Conservation (phyloP, 257 asterid species). For the Penstemon newberryi region DNA sequence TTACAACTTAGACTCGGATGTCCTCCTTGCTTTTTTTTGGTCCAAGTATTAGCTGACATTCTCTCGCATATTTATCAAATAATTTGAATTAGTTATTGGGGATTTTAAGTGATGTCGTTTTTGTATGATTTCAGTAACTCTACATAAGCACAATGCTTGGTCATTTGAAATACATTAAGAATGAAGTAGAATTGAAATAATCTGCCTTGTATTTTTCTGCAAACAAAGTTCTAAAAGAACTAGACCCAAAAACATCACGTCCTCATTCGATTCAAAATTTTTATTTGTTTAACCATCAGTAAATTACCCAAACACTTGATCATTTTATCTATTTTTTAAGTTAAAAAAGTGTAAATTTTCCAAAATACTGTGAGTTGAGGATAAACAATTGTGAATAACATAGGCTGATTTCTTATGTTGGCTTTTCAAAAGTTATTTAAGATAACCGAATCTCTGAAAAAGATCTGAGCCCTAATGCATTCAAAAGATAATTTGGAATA, state of each 20-base stretch:
- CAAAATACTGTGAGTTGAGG: background rate
- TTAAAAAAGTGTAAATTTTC: background rate
- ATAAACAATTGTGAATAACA: background rate
- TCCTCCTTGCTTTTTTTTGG: background rate
- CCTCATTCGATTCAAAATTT: background rate
- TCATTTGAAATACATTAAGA: background rate
- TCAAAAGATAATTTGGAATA: background rate
- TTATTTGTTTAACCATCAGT: conserved; percentile 1
- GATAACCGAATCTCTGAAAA: background rate
- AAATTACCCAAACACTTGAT: background rate
- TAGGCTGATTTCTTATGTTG: conserved; percentile 4
- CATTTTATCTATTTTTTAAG: background rate
- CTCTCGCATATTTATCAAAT: background rate
- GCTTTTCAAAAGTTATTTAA: background rate
- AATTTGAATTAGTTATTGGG: background rate
- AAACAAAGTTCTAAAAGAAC: background rate
- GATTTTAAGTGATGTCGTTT: background rate
- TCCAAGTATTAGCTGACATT: background rate
- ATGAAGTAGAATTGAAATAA: conserved; percentile 5
- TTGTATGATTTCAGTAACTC: conserved; percentile 3
- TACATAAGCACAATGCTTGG: background rate
- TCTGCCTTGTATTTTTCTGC: background rate
- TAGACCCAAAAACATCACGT: background rate
- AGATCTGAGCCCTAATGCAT: background rate
- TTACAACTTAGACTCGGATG: background rate